Base-by-base conservation (phyloP, 305 asterid genomes). In the Fraxinus nigra region DNA sequence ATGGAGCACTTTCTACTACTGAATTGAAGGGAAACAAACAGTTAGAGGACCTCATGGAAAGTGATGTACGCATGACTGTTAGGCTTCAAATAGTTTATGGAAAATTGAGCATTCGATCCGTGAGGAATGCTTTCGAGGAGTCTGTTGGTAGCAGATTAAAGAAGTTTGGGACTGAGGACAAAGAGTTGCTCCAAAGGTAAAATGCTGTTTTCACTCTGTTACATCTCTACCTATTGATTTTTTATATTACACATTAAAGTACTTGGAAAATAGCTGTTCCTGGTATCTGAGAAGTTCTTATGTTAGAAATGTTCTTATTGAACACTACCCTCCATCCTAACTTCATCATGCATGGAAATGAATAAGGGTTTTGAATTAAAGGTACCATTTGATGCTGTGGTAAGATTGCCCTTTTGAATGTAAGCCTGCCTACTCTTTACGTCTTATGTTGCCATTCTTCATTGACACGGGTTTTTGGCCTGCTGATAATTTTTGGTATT, bases 61-160 rank as follows among this genome's bases (percentile, higher is more conserved):
- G 88, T 69, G 97, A 93, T 86, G 88, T 94, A 11, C 48, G 90
- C 84, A 89, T 93, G 91, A 95, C 98, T 33, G 78, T 95, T 35
- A 91, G 98, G 90, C 95, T 95, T 75, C 98, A 93, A 81, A 94
- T 95, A 81, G 97, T 93, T 30, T 95, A 94, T 83, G 95, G 98
- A 54, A 90, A 92, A 79, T 70, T 95, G 87, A 94, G 93, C 81
- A 92, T 95, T 75, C 79, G 86, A 2, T 92, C 97, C 4, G 98
- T 94, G 38, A 85, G 97, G 38, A 90, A 86, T 83, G 98, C 98
- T 51, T 95, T 94, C 28, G 91, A 94, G 85, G 97, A 94, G 38
- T 95, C 99, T 0, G 92, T 94, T 4, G 99, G 97, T 75, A 87
- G 86, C 88, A 86, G 95, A 85, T 86, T 95, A 40, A 81, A 79